Conservation (phyloP, 1,284 basidiomycete species). For the Ganoderma leucocontextum region DNA sequence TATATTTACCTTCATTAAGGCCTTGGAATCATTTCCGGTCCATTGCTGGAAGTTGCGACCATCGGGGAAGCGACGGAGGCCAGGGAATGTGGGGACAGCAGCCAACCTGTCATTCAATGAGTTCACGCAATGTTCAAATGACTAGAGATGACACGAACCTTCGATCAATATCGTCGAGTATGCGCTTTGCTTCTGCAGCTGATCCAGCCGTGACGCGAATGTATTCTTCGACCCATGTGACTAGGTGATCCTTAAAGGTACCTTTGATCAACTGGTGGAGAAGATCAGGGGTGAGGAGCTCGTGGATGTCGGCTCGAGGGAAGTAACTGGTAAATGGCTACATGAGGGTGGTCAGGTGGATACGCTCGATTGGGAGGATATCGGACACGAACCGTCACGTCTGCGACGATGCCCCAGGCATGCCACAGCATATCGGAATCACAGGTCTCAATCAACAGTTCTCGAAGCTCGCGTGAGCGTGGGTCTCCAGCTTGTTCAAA, state of each 20-base stretch:
- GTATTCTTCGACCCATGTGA: conserved; percentile 20
- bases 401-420: no score
- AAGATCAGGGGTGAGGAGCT: conserved; percentile 10
- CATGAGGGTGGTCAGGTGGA: no score
- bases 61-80: conserved; percentile 27
- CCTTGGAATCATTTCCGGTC: conserved; percentile 36
- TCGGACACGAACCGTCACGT: no score
- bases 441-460: no score
- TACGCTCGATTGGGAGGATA: no score
- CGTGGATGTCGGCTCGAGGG: conserved; percentile 19
- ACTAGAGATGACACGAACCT: conserved; percentile 27
- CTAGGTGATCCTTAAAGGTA: conserved; percentile 29
- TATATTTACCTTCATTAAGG: conserved; percentile 34
- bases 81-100: conserved; percentile 24
- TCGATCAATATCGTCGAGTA: conserved; percentile 33
- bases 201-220: not conserved
- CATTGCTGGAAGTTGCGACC: conserved; percentile 33
- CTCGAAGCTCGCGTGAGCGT: no score
- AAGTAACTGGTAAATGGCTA: no score
- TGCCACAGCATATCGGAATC: no score
- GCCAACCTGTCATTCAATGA: conserved; percentile 11
- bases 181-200: not conserved
- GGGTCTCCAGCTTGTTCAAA: no score
- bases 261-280: conserved; percentile 21
- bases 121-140: not conserved